Base-by-base conservation (phyloP, 495 filamentous ascomycete species). In the Hypoxylon rickii region DNA sequence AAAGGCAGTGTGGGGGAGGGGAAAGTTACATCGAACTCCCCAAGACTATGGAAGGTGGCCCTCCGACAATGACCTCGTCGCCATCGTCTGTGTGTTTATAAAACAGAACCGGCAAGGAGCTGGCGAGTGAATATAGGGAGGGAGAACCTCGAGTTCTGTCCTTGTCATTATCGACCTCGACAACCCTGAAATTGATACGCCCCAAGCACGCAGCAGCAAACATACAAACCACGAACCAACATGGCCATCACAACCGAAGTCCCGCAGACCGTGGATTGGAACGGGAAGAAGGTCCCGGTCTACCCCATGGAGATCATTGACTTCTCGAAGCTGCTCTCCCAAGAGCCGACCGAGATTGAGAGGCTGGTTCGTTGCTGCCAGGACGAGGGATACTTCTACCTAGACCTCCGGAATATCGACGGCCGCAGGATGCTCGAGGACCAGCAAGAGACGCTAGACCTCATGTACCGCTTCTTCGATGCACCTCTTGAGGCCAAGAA, bases 341-440 rank as follows among this genome's bases (percentile, higher is more conserved):
- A 78, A 44, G 74, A 80, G 54, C 75, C 74, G 16, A 58, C 55
- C 43, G 77, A 79, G 65, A 64, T 76, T 8, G 76, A 80, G 24
- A 79, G 73, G 55, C 73, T 84, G 7, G 57, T 80, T 53, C 60
- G 69, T 13, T 71, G 69, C 38, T 82, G 78, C 64, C 70, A 76
- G 54, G 67, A 76, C 11, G 66, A 75, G 12, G 81, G 80, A 10
- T 80, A 79, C 73, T 83, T 84, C 68, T 78, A 83, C 61, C 77
- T 83, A 43, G 75, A 83, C 66, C 73, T 83, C 21, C 52, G 68
- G 43, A 65, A 65, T 53, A 76, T 78, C 55, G 75, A 79, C 63
- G 75, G 74, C 63, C 69, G 73, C 56, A 47, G 76, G 22, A 70
- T 77, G 68, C 65, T 79, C 50, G 67, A 70, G 31, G 73, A 78